Conservation (phyloP, 2,329 filamentous ascomycete species). For the Trichoderma oligosporum region DNA sequence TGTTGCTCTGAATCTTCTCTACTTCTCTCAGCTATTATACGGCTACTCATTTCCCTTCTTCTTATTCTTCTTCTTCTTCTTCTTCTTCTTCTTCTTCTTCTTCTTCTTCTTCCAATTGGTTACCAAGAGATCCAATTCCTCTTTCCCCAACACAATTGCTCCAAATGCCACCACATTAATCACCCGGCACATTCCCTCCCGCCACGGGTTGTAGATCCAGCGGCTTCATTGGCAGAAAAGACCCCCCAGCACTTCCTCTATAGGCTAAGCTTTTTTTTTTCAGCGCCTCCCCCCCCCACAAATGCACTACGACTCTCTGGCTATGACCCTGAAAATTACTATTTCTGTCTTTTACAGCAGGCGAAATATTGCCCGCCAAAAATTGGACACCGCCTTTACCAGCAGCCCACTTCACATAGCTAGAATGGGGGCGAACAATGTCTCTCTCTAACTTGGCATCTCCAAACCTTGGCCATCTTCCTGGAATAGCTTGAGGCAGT, state of each 20-base stretch:
- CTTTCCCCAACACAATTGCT: not conserved
- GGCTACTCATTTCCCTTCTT: too few species aligned
- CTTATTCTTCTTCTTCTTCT: too few species aligned
- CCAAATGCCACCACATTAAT: too few species aligned
- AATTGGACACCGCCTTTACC: conserved; percentile 14
- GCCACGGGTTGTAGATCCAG: not conserved
- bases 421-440: not conserved
- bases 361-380: not conserved
- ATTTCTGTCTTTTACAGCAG: not conserved
- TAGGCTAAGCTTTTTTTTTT: not conserved
- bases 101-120: too few species aligned
- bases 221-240: not conserved
- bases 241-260: conserved; percentile 1
- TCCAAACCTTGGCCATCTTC: not conserved
- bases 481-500: too few species aligned
- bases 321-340: not conserved
- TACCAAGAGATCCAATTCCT: too few species aligned
- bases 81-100: too few species aligned
- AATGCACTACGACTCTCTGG: not conserved
- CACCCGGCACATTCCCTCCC: too few species aligned
- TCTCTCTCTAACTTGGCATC: not conserved
- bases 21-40: too few species aligned
- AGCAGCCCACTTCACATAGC: conserved; percentile 9
- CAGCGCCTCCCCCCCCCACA: not conserved
- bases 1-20: too few species aligned